phyloP scores from a whole-genome alignment of 257 asterid species.

The Nicotiana knightiana region DNA sequence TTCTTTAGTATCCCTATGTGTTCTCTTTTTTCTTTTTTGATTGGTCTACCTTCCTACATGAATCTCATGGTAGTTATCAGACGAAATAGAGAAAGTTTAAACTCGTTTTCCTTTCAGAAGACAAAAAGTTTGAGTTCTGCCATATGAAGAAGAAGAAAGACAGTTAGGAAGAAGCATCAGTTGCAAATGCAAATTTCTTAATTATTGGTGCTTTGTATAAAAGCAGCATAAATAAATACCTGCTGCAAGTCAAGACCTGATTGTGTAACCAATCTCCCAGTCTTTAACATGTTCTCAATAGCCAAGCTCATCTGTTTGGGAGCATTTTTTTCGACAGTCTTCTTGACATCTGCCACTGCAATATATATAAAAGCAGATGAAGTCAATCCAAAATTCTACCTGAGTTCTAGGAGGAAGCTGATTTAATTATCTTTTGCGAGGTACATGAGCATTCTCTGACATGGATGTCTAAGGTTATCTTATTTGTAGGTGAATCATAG shows the following conservation, averaged over 20 bases:
- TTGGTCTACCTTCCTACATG: neutral
- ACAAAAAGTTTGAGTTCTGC: neutral
- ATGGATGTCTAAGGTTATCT: too few species aligned
- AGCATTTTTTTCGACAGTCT: constrained; percentile 44
- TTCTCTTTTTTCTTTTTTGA: neutral
- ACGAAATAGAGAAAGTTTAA: neutral
- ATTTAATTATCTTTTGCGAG: too few species aligned
- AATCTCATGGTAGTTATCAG: neutral
- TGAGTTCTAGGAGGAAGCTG: neutral
- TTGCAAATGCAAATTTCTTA: neutral
- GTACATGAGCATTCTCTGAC: too few species aligned
- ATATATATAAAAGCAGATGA: constrained; percentile 16
- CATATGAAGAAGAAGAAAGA: neutral
- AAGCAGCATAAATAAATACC: constrained; percentile 39
- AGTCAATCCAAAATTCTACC: neutral
- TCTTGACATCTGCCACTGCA: constrained; percentile 71
- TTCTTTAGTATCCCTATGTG: neutral
- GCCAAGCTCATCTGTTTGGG: constrained; percentile 63
- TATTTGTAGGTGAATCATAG: too few species aligned
- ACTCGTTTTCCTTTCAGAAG: neutral
- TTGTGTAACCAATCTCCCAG: constrained; percentile 71
- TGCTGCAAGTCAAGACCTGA: constrained; percentile 87
- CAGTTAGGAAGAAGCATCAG: neutral
- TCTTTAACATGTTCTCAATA: constrained; percentile 80
- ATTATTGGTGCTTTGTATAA: neutral